phyloP scores from a whole-genome alignment of 805 yeast species.

The Kodamaea jinghongensis region DNA sequence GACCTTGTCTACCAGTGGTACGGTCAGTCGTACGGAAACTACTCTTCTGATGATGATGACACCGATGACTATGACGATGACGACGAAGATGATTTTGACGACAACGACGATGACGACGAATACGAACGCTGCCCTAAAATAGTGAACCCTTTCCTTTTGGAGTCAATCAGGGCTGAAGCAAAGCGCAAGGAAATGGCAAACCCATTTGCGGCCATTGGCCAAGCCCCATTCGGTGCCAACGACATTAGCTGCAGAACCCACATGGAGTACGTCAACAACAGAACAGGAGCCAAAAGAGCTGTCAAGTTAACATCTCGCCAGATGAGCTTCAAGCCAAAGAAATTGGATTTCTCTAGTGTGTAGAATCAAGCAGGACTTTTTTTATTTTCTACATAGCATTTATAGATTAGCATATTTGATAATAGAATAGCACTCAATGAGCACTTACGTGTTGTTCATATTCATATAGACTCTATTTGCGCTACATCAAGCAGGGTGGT shows the following conservation, averaged over 20 bases:
- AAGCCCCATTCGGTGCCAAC: too few species aligned
- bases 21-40: slow-evolving; percentile 28
- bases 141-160: slow-evolving; percentile 24
- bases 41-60: slow-evolving; percentile 31
- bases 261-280: slow-evolving; percentile 29
- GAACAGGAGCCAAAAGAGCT: slow-evolving; percentile 35
- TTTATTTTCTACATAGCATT: too few species aligned
- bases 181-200: slow-evolving; percentile 2
- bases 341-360: slow-evolving; percentile 26
- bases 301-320: slow-evolving; percentile 33
- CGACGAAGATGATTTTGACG: slow-evolving; percentile 8
- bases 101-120: slow-evolving; percentile 16
- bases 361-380: slow-evolving; percentile 3
- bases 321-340: slow-evolving; percentile 36
- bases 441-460: too few species aligned
- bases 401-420: too few species aligned
- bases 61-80: slow-evolving; percentile 14
- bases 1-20: slow-evolving; percentile 36
- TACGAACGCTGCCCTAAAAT: slow-evolving; percentile 4
- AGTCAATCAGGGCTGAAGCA: slow-evolving; percentile 2
- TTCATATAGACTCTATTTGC: too few species aligned
- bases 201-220: neutral
- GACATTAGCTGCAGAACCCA: slow-evolving; percentile 21
- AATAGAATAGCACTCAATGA: too few species aligned
- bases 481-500: too few species aligned